Base-by-base conservation (phyloP, 805 yeast species). In the Teunomyces lycoperdinae region DNA sequence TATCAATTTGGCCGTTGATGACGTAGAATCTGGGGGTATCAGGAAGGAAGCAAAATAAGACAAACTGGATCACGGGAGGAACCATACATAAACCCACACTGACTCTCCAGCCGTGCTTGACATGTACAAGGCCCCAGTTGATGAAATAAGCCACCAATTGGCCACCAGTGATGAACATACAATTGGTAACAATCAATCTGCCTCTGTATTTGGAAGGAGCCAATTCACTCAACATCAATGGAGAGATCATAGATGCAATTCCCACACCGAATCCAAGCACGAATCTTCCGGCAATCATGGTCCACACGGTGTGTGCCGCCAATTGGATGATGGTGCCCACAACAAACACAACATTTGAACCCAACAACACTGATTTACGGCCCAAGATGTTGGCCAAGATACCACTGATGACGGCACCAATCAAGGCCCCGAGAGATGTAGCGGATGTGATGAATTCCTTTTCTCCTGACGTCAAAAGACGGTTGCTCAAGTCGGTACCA, bases 211-310 rank as follows among this genome's bases (percentile, higher is more conserved):
- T 81, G 11, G 94, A 80, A 27, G 99, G 98, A 3, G 97, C 96
- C 64, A 91, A 79, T 67, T 92, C 99, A 47, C 89, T 77, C 52
- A 92, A 87, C 76, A 90, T 91, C 48, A 92, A 74, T 1, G 99
- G 99, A n/a, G 98, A 89, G 47, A 89, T 85, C 46, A 92, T 73
- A 2, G 97, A 90, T 1, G 97, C 98, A 47, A 88, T 79, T 56
- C 99, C 99, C 26, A 92, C 97, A 58, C 97, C 98, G 67, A 88
- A 87, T 13, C 99, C 99, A 85, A 94, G 87, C 42, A 92, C 74
- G 55, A 94, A 85, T 64, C 98, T 79, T 39, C 98, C 99, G 10
- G 72, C 83, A 53, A 89, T 84, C 98, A 92, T 92, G 40, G 86
- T 83, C 95, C 97, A 89, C 50, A 89, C 84, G 3, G 84, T 73